Evolutionary conservation across 805 yeast genomes (phyloP).

Genomic region (Starmerella davenportii): DNA sequence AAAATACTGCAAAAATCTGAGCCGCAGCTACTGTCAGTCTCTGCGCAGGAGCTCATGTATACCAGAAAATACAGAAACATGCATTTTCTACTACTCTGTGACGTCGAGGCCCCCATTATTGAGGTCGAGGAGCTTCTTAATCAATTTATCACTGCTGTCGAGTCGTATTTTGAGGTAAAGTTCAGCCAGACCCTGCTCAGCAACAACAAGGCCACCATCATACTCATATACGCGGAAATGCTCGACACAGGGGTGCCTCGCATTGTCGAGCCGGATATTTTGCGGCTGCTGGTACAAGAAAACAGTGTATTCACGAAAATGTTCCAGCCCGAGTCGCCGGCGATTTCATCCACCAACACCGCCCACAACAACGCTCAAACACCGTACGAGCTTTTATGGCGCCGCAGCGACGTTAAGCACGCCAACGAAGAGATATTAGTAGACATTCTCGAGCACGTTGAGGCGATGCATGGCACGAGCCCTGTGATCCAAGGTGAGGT

Average conservation of each 20-base stretch:
- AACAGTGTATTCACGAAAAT: background rate
- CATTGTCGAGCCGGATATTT: slow-evolving; percentile 49
- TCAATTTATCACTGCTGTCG: slow-evolving; percentile 33
- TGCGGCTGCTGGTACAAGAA: slow-evolving; percentile 49
- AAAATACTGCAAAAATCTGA: no score
- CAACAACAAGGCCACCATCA: slow-evolving; percentile 51
- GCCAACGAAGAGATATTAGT: slow-evolving; percentile 72
- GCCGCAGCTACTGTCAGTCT: background rate
- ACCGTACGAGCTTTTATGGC: slow-evolving; percentile 32
- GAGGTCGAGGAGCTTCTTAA: slow-evolving; percentile 38
- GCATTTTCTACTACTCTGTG: background rate
- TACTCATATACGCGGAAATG: slow-evolving; percentile 57
- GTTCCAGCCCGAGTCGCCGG: background rate
- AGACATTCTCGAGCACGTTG: slow-evolving; percentile 47
- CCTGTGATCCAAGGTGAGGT: slow-evolving; percentile 41
- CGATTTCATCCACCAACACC: background rate
- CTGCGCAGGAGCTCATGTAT: background rate
- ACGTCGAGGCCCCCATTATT: slow-evolving; percentile 29
- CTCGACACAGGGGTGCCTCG: slow-evolving; percentile 62
- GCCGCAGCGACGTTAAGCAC: slow-evolving; percentile 50
- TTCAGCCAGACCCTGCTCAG: slow-evolving; percentile 41
- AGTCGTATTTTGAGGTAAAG: slow-evolving; percentile 41
- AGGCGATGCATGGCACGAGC: slow-evolving; percentile 20
- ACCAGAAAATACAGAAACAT: background rate
- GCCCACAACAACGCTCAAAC: background rate